A percentile compares a stretch with the other conserved stretches of the same genome.
phyloP scores from a whole-genome alignment of 495 filamentous ascomycete genomes.

The Podospora appendiculata region DNA sequence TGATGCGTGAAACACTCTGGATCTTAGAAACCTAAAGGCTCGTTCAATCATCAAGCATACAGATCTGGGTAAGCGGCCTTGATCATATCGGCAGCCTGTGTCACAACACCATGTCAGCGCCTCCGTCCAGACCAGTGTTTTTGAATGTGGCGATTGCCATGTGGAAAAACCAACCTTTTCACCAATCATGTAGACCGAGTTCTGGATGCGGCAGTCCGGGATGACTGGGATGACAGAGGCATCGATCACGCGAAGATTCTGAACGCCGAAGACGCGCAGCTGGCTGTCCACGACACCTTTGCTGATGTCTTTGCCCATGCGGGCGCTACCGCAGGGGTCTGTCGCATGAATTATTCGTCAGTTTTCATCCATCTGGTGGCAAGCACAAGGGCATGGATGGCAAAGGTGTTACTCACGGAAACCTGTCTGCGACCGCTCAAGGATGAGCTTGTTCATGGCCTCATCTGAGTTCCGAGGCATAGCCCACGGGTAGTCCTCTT shows the following conservation, averaged over 20 bases:
- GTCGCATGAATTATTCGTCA: neutral
- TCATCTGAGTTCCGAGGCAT: constrained; percentile 50
- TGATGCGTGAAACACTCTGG: too few species aligned
- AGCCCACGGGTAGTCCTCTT: constrained; percentile 49
- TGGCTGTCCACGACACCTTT: constrained; percentile 48
- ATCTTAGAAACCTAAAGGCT: too few species aligned
- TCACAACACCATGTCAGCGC: neutral
- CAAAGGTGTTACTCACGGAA: constrained; percentile 31
- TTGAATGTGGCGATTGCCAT: neutral
- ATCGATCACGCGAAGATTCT: constrained; percentile 44
- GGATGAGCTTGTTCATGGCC: constrained; percentile 48
- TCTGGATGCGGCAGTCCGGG: constrained; percentile 38
- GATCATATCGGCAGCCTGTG: constrained; percentile 40
- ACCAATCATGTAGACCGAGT: constrained; percentile 50
- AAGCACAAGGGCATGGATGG: neutral
- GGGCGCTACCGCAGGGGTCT: constrained; percentile 48
- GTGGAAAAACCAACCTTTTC: constrained; percentile 32
- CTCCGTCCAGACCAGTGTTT: neutral
- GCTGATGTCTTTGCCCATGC: constrained; percentile 43
- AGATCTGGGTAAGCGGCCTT: constrained; percentile 32
- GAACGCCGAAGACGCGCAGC: constrained; percentile 48
- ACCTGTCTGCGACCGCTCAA: constrained; percentile 51
- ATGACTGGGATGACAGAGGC: constrained; percentile 41
- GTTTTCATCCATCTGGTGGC: neutral
- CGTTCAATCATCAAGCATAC: constrained; percentile 6